Evolutionary conservation across 805 yeast genomes (phyloP).

Genomic region (Suhomyces faveliae): DNA sequence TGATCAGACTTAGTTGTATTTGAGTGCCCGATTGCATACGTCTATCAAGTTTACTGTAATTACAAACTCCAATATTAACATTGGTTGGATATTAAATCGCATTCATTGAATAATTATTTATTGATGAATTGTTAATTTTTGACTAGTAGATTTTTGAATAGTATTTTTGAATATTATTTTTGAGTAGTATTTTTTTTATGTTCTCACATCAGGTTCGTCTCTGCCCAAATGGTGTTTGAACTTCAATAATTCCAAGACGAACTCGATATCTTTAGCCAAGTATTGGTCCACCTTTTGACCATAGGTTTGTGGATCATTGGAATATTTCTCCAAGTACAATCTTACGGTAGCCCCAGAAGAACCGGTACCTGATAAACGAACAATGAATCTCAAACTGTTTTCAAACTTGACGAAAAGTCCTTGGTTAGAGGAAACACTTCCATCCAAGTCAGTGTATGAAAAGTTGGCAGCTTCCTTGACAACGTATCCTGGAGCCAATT

Average conservation of each 20-base stretch:
- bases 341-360: constrained; percentile 97
- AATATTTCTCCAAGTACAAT: constrained; percentile 83
- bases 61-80: too few species aligned
- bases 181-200: constrained; percentile 41
- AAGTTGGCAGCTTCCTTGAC: constrained; percentile 84
- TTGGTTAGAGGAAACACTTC: constrained; percentile 82
- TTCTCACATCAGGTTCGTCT: constrained; percentile 85
- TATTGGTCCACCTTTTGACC: constrained; percentile 60
- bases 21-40: too few species aligned
- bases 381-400: constrained; percentile 81
- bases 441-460: constrained; percentile 91
- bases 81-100: too few species aligned
- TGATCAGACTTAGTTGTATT: too few species aligned
- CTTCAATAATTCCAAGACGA: constrained; percentile 65
- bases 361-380: constrained; percentile 95
- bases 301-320: constrained; percentile 53
- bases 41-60: too few species aligned
- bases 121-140: too few species aligned
- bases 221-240: constrained; percentile 75
- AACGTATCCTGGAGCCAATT: constrained; percentile 45
- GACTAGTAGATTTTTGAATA: too few species aligned
- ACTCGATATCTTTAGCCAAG: constrained; percentile 58
- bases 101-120: too few species aligned
- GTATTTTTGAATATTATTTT: too few species aligned
- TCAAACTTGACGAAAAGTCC: constrained; percentile 82